Conservation (phyloP, 805 yeast species). For the Wickerhamiella sergipiensis region DNA sequence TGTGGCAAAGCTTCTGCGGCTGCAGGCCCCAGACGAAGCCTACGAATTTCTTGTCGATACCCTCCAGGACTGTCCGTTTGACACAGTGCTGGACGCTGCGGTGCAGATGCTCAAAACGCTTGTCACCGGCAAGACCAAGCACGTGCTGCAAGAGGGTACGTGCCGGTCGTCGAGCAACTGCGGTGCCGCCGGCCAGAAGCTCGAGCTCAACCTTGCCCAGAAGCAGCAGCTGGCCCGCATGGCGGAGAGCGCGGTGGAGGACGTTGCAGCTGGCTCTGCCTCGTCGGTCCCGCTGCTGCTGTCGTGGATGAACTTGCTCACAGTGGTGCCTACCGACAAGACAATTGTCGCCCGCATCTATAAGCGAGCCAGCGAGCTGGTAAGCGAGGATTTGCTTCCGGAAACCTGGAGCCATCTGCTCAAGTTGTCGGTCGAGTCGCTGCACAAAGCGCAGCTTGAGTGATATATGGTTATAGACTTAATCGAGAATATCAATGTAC, state of each 20-base stretch:
- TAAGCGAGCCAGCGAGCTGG: slow-evolving; percentile 18
- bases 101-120: slow-evolving; percentile 61
- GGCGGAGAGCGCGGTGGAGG: neutral
- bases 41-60: slow-evolving; percentile 53
- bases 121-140: slow-evolving; percentile 12
- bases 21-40: slow-evolving; percentile 40
- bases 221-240: neutral
- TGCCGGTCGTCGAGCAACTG: slow-evolving; percentile 1
- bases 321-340: slow-evolving; percentile 26
- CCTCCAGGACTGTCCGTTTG: slow-evolving; percentile 51
- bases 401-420: neutral
- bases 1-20: slow-evolving; percentile 47
- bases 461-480: neutral
- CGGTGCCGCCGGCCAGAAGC: slow-evolving; percentile 2
- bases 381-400: neutral
- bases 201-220: neutral
- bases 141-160: neutral
- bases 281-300: slow-evolving; percentile 23
- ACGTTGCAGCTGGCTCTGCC: neutral
- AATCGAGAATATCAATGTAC: neutral
- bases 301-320: slow-evolving; percentile 43
- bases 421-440: slow-evolving; percentile 4
- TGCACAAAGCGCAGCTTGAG: slow-evolving; percentile 3
- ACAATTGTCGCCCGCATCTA: slow-evolving; percentile 23
- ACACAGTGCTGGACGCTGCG: slow-evolving; percentile 42